These are phyloP conservation scores for Pseudocercospora eumusae DNA, from an alignment of 2,329 filamentous ascomycete species.

Conservation along the genomic window DNA sequence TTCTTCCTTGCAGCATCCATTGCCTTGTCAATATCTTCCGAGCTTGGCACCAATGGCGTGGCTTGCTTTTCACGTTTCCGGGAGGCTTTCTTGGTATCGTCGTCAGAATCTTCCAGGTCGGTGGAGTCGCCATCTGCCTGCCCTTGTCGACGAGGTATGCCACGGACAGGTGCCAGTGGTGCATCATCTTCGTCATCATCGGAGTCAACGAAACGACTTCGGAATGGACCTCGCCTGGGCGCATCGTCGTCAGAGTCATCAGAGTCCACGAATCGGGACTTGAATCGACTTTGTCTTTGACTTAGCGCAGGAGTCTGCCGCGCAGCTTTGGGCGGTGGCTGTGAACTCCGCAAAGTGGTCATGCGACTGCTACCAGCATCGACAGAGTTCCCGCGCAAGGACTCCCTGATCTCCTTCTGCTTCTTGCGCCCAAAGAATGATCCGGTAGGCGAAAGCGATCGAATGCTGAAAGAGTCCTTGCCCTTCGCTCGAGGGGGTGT, in stretches of 20 bases:
- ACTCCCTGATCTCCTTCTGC: conserved; percentile 31
- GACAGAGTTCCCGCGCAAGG: conserved; percentile 33
- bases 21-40: conserved; percentile 43
- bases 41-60: conserved; percentile 37
- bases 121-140: conserved; percentile 60
- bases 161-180: conserved; percentile 57
- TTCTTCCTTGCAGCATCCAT: conserved; percentile 40
- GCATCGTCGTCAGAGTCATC: conserved; percentile 60
- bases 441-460: conserved; percentile 68
- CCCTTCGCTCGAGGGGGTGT: conserved; percentile 32
- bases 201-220: conserved; percentile 53
- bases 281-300: conserved; percentile 35
- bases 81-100: conserved; percentile 35
- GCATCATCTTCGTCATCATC: conserved; percentile 56
- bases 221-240: conserved; percentile 38
- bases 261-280: conserved; percentile 63
- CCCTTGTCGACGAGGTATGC: conserved; percentile 59
- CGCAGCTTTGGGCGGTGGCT: conserved; percentile 17
- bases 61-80: conserved; percentile 49
- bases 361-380: conserved; percentile 27
- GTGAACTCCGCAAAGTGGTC: conserved; percentile 27
- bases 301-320: conserved; percentile 15
- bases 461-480: conserved; percentile 57
- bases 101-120: conserved; percentile 52
- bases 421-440: conserved; percentile 50